Evolutionary conservation across 176 grass and related monocot genomes (phyloP), one percentile per base, ranked within the genome.

Genomic region (Tuctoria greenei): DNA sequence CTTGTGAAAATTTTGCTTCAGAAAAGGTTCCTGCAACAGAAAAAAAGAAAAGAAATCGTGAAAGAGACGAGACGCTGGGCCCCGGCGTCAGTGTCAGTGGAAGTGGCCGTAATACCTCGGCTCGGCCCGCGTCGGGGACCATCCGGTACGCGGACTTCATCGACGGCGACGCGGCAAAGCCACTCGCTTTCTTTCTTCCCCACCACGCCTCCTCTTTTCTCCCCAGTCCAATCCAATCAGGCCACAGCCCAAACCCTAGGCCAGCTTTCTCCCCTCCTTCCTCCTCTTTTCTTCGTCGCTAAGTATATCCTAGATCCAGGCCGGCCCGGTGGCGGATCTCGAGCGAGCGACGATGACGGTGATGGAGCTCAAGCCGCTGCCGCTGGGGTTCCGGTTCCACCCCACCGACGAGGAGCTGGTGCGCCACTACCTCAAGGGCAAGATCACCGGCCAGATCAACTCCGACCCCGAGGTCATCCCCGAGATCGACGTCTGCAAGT

Each of bases 401-500:
- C 95, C 95, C 66, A 99, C 89, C 44, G 95, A 99, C 67, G 95
- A 95, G 79, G 95, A 99, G 91, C 95, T 99, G 23, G 9, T 98
- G 14, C 85, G 72, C 10, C 84, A 98, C 86, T 98, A 98, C 81
- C 89, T 98, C 64, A 98, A 98, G 91, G 77, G 89, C 7, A 99
- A 99, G 87, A 95, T 99, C 63, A 95, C 84, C 1, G 91, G 95
- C 7, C 84, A 84, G 45, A 92, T 92, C 80, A 83, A 55, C 49
- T 57, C 50, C 57, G 95, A 94, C 68, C 45, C 41, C 76, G 84
- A 99, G 80, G 91, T 99, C 55, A 95, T 99, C 35, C 87, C 87
- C 24, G 95, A 99, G 89, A 88, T 99, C 62, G 95, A 99, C 62
- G 87, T 99, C 39, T 99, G 95, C 95, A 99, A 99, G 91, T 95